Conservation (phyloP, 805 yeast species). For the Helenozyma rhizophorensis region DNA sequence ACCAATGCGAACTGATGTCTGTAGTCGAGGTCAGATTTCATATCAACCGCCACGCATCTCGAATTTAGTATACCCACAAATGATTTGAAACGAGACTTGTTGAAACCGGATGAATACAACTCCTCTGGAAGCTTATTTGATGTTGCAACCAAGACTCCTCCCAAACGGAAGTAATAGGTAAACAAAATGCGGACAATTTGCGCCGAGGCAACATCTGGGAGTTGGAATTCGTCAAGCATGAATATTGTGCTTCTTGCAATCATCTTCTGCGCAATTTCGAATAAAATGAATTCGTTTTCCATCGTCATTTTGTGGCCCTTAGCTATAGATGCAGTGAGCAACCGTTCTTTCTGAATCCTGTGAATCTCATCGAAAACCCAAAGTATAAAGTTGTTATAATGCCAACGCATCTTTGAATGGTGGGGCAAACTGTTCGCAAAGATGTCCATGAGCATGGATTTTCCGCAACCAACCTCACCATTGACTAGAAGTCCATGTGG, state of each 20-base stretch:
- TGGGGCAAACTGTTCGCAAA: slow-evolving; percentile 65
- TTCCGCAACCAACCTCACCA: slow-evolving; percentile 74
- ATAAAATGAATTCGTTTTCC: slow-evolving; percentile 61
- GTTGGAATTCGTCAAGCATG: slow-evolving; percentile 69
- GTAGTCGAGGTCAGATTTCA: slow-evolving; percentile 58
- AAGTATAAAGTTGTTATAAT: slow-evolving; percentile 63
- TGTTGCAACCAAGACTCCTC: slow-evolving; percentile 73
- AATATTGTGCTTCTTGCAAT: slow-evolving; percentile 53
- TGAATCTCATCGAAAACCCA: slow-evolving; percentile 67
- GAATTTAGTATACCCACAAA: slow-evolving; percentile 54
- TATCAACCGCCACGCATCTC: slow-evolving; percentile 58
- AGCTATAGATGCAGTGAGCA: slow-evolving; percentile 24
- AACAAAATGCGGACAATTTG: slow-evolving; percentile 61
- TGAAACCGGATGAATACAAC: slow-evolving; percentile 61
- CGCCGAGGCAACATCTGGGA: slow-evolving; percentile 73
- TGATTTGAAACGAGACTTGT: slow-evolving; percentile 50
- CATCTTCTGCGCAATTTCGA: slow-evolving; percentile 65
- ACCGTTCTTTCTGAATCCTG: slow-evolving; percentile 43
- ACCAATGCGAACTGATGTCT: slow-evolving; percentile 29
- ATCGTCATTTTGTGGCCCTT: slow-evolving; percentile 18
- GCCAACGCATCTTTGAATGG: slow-evolving; percentile 63
- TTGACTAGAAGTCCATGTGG: slow-evolving; percentile 63
- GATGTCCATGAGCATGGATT: slow-evolving; percentile 68
- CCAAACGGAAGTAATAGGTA: slow-evolving; percentile 65
- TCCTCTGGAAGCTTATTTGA: slow-evolving; percentile 71